Base-by-base conservation (phyloP, 1,139 yeast genomes). In the Nakaseomyces sp. region DNA sequence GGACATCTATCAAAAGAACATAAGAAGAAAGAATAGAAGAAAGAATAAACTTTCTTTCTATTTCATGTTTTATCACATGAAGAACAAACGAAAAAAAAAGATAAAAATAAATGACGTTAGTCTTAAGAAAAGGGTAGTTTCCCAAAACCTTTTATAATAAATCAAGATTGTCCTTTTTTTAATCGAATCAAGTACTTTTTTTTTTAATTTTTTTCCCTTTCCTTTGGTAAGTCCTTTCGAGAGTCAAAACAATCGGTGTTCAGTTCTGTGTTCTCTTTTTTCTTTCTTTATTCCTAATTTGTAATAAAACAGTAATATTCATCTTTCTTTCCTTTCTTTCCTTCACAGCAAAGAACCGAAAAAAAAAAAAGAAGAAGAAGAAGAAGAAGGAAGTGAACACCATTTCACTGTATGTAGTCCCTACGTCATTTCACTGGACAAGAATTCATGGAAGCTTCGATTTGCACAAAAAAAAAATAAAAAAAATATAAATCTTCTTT, bases 261-360 rank as follows among this genome's bases (percentile, higher is more conserved):
- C 33, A 22, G 9, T n/a, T n/a, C n/a, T n/a, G n/a, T n/a, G n/a
- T n/a, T n/a, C n/a, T n/a, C n/a, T n/a, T n/a, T n/a, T n/a, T n/a
- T n/a, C n/a, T n/a, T n/a, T n/a, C n/a, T n/a, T n/a, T 13, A 30
- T 30, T 30, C 33, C 19, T 16, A 30, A 30, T 30, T 30, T 30
- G 33, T 30, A 30, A 30, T 30, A 30, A 30, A 30, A 30, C 33
- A 30, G 33, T 30, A 30, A 30, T 30, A 26, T 9, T 26, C 29
- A n/a, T 12, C 5, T 26, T 26, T 26, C 18, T 30, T 30, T 30
- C 33, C 33, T 30, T 30, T 12, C 33, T 30, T 30, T 30, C 33
- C 18, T 30, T 30, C 33, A 30, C 10, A 16, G 18, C 10, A 16
- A n/a, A 6, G 15, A 12, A 30, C 8, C 29, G 8, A 5, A 26